Percentiles rank a stretch among this genome's conserved stretches.
phyloP scores from a whole-genome alignment of 805 yeast genomes.

The Yamadazyma tumulicola region DNA sequence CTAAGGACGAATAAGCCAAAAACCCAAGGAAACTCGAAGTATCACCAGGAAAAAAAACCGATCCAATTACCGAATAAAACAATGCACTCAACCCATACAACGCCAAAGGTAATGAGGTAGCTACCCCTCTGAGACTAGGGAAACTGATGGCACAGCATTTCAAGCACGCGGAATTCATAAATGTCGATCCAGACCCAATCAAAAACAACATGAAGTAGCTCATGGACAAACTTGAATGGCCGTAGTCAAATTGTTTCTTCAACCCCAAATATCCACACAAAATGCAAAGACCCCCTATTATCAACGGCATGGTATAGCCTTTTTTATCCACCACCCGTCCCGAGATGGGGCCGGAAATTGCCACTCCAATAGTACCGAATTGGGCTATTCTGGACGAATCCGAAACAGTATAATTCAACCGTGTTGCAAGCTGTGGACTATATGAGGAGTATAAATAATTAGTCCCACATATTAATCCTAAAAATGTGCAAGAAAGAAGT shows the following conservation, averaged over 20 bases:
- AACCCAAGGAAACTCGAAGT: slow-evolving; percentile 53
- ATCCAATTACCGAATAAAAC: slow-evolving; percentile 55
- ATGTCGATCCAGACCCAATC: slow-evolving; percentile 70
- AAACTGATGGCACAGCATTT: slow-evolving; percentile 71
- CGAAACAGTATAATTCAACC: slow-evolving; percentile 56
- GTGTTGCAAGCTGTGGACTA: slow-evolving; percentile 69
- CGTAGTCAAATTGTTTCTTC: slow-evolving; percentile 46
- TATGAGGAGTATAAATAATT: slow-evolving; percentile 72
- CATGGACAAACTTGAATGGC: slow-evolving; percentile 34
- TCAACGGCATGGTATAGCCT: slow-evolving; percentile 56
- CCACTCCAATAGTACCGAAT: slow-evolving; percentile 63
- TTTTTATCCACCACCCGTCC: slow-evolving; percentile 60
- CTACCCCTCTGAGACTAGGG: slow-evolving; percentile 67
- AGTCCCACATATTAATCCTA: slow-evolving; percentile 68
- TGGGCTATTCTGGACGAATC: slow-evolving; percentile 64
- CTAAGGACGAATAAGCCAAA: slow-evolving; percentile 40
- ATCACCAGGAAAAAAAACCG: slow-evolving; percentile 52
- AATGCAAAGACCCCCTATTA: slow-evolving; percentile 47
- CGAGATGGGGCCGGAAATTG: slow-evolving; percentile 63
- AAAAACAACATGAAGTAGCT: slow-evolving; percentile 46
- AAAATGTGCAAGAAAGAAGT: slow-evolving; percentile 29
- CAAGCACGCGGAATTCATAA: slow-evolving; percentile 59
- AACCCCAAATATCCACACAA: slow-evolving; percentile 55
- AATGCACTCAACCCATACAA: slow-evolving; percentile 74
- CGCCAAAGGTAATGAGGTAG: slow-evolving; percentile 72